Evolutionary conservation across 768 basidiomycete genomes (phyloP), one percentile per base, ranked within the genome.

Genomic region (Auricularia sp.): DNA sequence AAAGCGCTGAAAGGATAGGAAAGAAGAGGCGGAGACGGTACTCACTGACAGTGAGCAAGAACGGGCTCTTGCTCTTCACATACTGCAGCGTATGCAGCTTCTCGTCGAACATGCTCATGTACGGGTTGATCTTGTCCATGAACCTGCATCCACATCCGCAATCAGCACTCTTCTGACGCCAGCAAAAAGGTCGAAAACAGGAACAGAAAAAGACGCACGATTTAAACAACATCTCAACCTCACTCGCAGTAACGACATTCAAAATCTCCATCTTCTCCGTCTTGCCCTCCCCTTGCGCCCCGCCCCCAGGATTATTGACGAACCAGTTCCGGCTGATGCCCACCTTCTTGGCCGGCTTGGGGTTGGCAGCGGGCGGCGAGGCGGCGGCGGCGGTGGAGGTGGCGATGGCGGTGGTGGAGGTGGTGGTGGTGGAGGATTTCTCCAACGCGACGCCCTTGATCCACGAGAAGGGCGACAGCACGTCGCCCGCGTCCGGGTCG

Each of bases 171-270:
- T n/a, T n/a, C n/a, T n/a, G n/a, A n/a, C n/a, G n/a, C n/a, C n/a
- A n/a, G n/a, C n/a, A n/a, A n/a, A n/a, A n/a, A n/a, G n/a, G n/a
- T n/a, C n/a, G n/a, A n/a, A n/a, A n/a, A n/a, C n/a, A n/a, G n/a
- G n/a, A n/a, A n/a, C n/a, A n/a, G n/a, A 29, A 29, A 29, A 29
- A 1, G 29, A 29, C 83, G 60, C 70, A 84, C 84, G 85, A 77
- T 16, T 75, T 66, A 68, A 86, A 87, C 12, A 87, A 72, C 44
- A 81, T 77, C 43, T 72, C 67, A 16, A 85, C 81, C 61, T 84
- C 83, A 58, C 78, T 76, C 11, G 82, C 81, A 67, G 80, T 82
- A 36, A 85, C 73, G 0, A 71, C 70, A 63, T 81, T 81, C 63
- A 78, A 75, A 63, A 77, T 77, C 62, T 84, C 74, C 43, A 84